Percentiles rank a stretch among this genome's conserved stretches.
Evolutionary conservation across 805 yeast species (phyloP).

Genomic region (Metschnikowia kunwiensis): DNA sequence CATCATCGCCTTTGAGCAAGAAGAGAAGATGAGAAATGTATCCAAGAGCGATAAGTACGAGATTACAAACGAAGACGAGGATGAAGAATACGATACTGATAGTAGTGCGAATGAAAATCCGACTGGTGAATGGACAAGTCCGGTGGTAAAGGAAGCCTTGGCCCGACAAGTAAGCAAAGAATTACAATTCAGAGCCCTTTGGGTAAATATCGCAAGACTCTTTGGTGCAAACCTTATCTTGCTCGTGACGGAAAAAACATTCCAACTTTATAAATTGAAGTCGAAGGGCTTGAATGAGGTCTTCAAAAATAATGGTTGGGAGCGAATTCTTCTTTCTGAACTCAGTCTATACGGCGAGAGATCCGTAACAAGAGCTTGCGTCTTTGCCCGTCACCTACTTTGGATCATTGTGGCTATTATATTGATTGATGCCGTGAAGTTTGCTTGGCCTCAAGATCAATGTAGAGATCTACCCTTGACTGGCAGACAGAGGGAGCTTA

Average conservation of each 20-base stretch:
- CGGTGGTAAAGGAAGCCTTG: constrained; percentile 44
- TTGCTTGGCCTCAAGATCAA: constrained; percentile 45
- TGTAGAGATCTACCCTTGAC: constrained; percentile 51
- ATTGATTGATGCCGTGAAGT: constrained; percentile 23
- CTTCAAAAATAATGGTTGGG: too few species aligned
- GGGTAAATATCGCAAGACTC: constrained; percentile 26
- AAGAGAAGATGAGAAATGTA: too few species aligned
- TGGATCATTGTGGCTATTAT: constrained; percentile 27
- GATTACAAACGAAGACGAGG: too few species aligned
- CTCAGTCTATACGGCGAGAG: too few species aligned
- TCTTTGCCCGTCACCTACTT: neutral
- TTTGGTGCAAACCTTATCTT: constrained; percentile 28
- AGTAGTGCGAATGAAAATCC: neutral
- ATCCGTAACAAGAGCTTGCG: neutral
- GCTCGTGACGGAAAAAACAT: constrained; percentile 8
- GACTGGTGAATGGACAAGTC: constrained; percentile 30
- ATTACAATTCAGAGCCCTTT: constrained; percentile 29
- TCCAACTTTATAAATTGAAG: neutral
- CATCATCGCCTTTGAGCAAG: too few species aligned
- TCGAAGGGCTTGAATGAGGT: too few species aligned
- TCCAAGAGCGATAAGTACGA: too few species aligned
- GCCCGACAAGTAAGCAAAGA: constrained; percentile 44
- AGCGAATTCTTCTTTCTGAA: too few species aligned
- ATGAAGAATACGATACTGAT: neutral
- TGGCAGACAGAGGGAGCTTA: constrained; percentile 42